Conservation (phyloP, 306 rosid genomes). For the Datisca glomerata region DNA sequence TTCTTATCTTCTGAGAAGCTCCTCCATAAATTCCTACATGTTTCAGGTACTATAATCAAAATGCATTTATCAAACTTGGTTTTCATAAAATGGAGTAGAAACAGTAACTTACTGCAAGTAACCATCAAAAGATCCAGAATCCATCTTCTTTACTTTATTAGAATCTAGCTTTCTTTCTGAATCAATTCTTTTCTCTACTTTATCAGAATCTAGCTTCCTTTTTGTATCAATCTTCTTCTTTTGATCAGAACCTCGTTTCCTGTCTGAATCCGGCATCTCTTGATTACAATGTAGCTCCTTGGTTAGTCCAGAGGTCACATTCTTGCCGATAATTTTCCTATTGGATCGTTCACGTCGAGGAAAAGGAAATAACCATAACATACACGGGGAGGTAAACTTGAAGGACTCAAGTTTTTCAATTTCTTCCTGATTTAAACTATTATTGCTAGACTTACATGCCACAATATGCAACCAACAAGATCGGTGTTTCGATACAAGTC, state of each 20-base stretch:
- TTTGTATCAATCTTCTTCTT: not conserved
- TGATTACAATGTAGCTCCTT: too few species aligned
- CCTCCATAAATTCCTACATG: conserved; percentile 56
- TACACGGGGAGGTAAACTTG: conserved; percentile 8
- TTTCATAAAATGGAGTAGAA: not conserved
- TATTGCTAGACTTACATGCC: conserved; percentile 7
- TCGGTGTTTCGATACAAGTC: conserved; percentile 21
- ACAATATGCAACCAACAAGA: conserved; percentile 15
- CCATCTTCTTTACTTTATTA: conserved; percentile 20
- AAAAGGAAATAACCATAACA: conserved; percentile 1
- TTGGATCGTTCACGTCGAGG: conserved; percentile 23
- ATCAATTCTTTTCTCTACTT: not conserved
- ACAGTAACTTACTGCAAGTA: conserved; percentile 37
- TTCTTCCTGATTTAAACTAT: conserved; percentile 6
- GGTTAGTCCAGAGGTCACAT: too few species aligned
- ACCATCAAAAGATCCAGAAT: conserved; percentile 33
- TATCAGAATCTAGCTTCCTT: not conserved
- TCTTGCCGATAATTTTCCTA: conserved; percentile 13
- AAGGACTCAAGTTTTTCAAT: conserved; percentile 5
- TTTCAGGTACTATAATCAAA: conserved; percentile 14
- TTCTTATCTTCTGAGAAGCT: conserved; percentile 44
- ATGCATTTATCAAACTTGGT: conserved; percentile 5
- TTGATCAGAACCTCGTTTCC: too few species aligned
- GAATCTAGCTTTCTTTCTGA: not conserved
- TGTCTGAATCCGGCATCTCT: too few species aligned